Conservation (phyloP, 345 rosid species). For the Isatis tinctoria region DNA sequence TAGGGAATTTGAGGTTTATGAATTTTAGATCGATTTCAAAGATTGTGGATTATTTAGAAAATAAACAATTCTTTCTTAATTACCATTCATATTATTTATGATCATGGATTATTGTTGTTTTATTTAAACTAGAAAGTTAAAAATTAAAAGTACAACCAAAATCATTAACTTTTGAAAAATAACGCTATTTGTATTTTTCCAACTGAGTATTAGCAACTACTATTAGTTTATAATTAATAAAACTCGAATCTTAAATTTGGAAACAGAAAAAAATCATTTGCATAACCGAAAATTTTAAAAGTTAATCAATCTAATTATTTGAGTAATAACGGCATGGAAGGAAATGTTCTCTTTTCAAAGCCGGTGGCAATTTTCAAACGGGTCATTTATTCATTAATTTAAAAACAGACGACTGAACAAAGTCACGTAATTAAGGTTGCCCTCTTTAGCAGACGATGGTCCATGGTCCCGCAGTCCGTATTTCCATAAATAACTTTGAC, state of each 20-base stretch:
- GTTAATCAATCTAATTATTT: not conserved
- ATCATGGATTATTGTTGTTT: not conserved
- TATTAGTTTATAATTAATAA: too few relatives aligned
- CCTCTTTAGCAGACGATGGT: not conserved
- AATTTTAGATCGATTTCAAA: not conserved
- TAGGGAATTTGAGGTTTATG: not conserved
- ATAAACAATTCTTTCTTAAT: not conserved
- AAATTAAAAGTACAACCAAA: not conserved
- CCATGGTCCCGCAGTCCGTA: not conserved
- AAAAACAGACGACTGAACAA: not conserved
- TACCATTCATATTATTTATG: not conserved
- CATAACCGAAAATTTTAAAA: not conserved
- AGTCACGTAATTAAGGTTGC: too few relatives aligned
- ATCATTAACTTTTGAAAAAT: not conserved
- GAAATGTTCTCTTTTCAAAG: too few relatives aligned
- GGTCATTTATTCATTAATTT: not conserved
- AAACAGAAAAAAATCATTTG: too few relatives aligned
- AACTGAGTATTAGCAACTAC: too few relatives aligned
- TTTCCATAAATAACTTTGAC: slow-evolving; percentile 11
- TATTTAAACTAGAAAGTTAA: not conserved
- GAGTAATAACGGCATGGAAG: too few relatives aligned
- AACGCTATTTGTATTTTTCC: too few relatives aligned
- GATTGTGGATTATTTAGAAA: not conserved
- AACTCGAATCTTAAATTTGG: not conserved
- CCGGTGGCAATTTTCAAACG: too few relatives aligned